These are phyloP conservation scores for Penicillium crustosum DNA, from an alignment of 2,329 filamentous ascomycete genomes.

Conservation along the genomic window DNA sequence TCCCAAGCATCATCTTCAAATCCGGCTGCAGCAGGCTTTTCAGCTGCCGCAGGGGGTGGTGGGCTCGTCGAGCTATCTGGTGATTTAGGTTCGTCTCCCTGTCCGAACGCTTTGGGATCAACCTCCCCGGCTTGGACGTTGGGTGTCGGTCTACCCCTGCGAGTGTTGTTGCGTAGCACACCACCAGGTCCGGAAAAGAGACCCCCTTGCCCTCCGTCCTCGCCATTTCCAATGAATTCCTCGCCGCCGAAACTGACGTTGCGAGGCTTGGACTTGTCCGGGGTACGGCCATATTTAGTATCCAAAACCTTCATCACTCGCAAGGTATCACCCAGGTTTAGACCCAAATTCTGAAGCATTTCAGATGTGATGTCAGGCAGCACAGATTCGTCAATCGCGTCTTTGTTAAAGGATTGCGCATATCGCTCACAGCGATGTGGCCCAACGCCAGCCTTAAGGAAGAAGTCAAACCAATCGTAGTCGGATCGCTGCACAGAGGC, in stretches of 20 bases:
- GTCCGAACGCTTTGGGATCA: conserved; percentile 80
- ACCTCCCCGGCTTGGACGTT: conserved; percentile 82
- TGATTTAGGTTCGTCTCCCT: conserved; percentile 54
- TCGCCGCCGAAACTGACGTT: conserved; percentile 55
- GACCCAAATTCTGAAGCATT: conserved; percentile 80
- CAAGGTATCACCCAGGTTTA: conserved; percentile 94
- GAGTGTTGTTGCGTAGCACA: conserved; percentile 86
- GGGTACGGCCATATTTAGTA: conserved; percentile 69
- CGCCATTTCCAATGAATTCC: conserved; percentile 58
- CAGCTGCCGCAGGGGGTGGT: conserved; percentile 48
- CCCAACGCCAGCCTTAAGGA: conserved; percentile 86
- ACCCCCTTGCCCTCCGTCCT: conserved; percentile 62
- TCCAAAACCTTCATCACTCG: conserved; percentile 91
- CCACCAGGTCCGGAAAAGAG: conserved; percentile 94
- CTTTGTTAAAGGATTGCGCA: conserved; percentile 79
- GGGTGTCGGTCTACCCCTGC: conserved; percentile 84
- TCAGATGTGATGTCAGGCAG: conserved; percentile 83
- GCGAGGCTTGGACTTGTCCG: conserved; percentile 55
- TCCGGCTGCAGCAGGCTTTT: conserved; percentile 56
- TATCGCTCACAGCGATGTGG: conserved; percentile 94
- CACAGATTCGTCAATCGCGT: conserved; percentile 95
- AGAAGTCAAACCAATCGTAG: conserved; percentile 99
- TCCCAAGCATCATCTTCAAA: conserved; percentile 99
- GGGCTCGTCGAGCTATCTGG: conserved; percentile 49
- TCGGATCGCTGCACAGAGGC: conserved; percentile 51